Base-by-base conservation (phyloP, 768 basidiomycete species). In the Phaeolepiota aurea region DNA sequence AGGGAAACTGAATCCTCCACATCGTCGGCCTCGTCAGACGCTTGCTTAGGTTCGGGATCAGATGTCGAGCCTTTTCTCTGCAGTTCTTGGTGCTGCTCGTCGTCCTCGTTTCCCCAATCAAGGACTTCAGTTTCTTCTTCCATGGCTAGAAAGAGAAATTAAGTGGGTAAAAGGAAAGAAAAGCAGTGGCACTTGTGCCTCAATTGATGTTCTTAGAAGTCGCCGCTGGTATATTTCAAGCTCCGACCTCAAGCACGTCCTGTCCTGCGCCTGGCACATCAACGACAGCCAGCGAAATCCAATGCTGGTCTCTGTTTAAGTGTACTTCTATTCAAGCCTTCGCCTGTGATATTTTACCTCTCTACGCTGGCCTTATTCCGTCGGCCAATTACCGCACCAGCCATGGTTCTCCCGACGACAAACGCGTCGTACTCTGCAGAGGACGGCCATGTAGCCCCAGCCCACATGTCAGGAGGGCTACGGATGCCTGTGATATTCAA, bases 401-500 rank as follows among this genome's bases (percentile, higher is more conserved):
- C 54, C 23, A 67, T 66, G 63, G 57, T 65, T 49, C 62, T 69
- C 38, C 67, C 66, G 32, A 62, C 61, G 30, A 62, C 60, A 41
- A 63, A 46, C 47, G 52, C 61, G 46, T 56, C 67, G 12, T 64
- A 61, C 45, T 56, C 63, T 19, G 44, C 58, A 37, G 68, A 71
- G 50, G 65, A 70, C 43, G 68, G 67, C 34, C 50, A 58, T 23
- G 34, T 38, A 13, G 37, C 45, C 34, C 51, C 58, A 16, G 49
- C 57, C 41, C 58, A 61, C 31, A 48, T 56, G 30, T 60, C 65
- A 43, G 54, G 54, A 36, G 55, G 64, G 37, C 51, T 68, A 35
- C 79, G 86, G 14, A 64, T 92, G 18, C 88, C 88, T 13, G 66
- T 86, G 25, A 84, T 92, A 49, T 87, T 94, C 54, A 73, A 80